phyloP scores from a whole-genome alignment of 345 rosid species.

The Rhodamnia rubescens region DNA sequence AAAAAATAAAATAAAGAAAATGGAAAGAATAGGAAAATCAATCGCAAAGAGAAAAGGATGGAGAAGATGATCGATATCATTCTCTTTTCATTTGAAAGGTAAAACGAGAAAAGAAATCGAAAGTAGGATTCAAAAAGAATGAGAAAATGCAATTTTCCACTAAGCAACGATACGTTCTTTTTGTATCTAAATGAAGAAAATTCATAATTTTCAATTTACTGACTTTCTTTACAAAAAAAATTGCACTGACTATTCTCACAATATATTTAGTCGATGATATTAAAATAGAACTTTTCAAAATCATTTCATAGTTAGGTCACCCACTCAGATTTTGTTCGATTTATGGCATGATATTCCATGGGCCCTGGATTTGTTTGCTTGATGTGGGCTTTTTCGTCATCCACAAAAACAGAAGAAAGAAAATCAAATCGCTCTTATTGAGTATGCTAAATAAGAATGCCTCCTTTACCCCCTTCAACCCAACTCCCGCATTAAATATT shows the following conservation, averaged over 20 bases:
- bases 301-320: not conserved
- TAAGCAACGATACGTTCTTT: not conserved
- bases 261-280: not conserved
- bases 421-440: not conserved
- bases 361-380: not conserved
- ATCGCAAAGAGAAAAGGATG: not conserved
- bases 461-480: too few relatives aligned
- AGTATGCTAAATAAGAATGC: not conserved
- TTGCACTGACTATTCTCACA: rapidly evolving
- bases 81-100: too few relatives aligned
- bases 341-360: not conserved
- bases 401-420: too few relatives aligned
- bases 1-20: not conserved
- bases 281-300: not conserved
- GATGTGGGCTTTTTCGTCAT: too few relatives aligned
- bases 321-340: not conserved
- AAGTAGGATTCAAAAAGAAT: not conserved
- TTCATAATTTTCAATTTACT: not conserved
- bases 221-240: not conserved
- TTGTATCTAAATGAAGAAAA: not conserved
- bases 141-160: not conserved
- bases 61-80: not conserved
- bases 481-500: too few relatives aligned
- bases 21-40: not conserved
- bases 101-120: not conserved